Conservation (phyloP, 2,329 filamentous ascomycete species). For the Alternaria rosae region DNA sequence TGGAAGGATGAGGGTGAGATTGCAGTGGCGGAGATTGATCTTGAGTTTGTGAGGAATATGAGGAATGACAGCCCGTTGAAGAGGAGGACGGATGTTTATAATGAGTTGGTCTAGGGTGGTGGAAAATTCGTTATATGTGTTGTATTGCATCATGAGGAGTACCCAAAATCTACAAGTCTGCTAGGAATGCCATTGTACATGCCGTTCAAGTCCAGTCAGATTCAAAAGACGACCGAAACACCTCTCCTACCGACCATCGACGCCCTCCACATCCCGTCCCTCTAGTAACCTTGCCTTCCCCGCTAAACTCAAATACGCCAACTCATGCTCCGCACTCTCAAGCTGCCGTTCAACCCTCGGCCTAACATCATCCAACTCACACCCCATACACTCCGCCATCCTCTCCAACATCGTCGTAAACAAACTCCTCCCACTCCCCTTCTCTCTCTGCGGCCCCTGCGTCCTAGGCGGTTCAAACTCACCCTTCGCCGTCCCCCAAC, state of each 20-base stretch:
- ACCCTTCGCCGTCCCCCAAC: conserved; percentile 22
- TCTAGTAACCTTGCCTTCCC: conserved; percentile 37
- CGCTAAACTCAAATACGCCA: conserved; percentile 33
- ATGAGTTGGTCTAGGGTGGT: conserved; percentile 31
- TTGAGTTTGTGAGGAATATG: conserved; percentile 60
- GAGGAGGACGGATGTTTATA: conserved; percentile 59
- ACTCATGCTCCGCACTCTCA: conserved; percentile 22
- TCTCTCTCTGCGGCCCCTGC: conserved; percentile 33
- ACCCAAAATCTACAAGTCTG: neutral
- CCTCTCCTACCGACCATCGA: neutral
- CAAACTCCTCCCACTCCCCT: conserved; percentile 19
- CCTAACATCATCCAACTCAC: conserved; percentile 30
- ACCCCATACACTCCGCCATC: conserved; percentile 28
- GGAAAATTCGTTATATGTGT: too few relatives aligned
- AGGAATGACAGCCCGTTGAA: conserved; percentile 65
- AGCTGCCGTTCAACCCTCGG: conserved; percentile 26
- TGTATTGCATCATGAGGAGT: neutral
- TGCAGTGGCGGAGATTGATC: conserved; percentile 61
- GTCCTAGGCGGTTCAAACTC: conserved; percentile 37
- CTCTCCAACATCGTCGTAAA: conserved; percentile 39
- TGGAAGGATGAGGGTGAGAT: conserved; percentile 50
- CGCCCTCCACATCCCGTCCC: conserved; percentile 28
- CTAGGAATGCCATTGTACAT: neutral
- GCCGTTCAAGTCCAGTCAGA: neutral
- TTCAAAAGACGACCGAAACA: neutral